These are phyloP conservation scores for Saccharomycopsis selenospora DNA, from an alignment of 805 yeast genomes.

Conservation along the genomic window DNA sequence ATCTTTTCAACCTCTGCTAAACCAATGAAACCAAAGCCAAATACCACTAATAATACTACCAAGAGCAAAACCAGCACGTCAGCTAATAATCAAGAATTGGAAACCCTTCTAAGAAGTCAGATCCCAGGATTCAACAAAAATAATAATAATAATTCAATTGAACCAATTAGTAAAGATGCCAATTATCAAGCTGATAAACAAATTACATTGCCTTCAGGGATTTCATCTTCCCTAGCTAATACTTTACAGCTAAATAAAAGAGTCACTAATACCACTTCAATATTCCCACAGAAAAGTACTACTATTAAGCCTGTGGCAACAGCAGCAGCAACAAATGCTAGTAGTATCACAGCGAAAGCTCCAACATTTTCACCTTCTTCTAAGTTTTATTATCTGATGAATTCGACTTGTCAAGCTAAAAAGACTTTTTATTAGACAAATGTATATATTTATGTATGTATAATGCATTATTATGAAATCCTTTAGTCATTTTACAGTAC, in stretches of 20 bases:
- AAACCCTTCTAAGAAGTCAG: not conserved
- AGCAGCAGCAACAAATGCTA: too few species aligned
- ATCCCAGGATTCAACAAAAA: not conserved
- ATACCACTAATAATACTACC: not conserved
- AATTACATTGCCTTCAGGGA: too few species aligned
- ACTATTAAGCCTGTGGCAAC: too few species aligned
- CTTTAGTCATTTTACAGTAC: too few species aligned
- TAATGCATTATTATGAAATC: too few species aligned
- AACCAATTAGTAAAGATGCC: not conserved
- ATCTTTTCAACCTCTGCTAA: not conserved
- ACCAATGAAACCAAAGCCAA: not conserved
- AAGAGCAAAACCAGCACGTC: too few species aligned
- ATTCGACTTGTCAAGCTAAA: not conserved
- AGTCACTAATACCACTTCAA: too few species aligned
- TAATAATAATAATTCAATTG: not conserved
- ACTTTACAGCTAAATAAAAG: too few species aligned
- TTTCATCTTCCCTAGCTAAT: too few species aligned
- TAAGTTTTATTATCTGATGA: conserved; percentile 1
- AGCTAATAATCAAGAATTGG: not conserved
- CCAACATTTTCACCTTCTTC: not conserved
- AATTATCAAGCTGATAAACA: not conserved
- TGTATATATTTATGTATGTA: too few species aligned
- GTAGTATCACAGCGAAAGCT: not conserved
- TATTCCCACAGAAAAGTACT: too few species aligned
- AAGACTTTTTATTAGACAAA: not conserved